Evolutionary conservation across 805 yeast species (phyloP), one percentile per base, ranked within the genome.

Genomic region (Kuraishia borneana): DNA sequence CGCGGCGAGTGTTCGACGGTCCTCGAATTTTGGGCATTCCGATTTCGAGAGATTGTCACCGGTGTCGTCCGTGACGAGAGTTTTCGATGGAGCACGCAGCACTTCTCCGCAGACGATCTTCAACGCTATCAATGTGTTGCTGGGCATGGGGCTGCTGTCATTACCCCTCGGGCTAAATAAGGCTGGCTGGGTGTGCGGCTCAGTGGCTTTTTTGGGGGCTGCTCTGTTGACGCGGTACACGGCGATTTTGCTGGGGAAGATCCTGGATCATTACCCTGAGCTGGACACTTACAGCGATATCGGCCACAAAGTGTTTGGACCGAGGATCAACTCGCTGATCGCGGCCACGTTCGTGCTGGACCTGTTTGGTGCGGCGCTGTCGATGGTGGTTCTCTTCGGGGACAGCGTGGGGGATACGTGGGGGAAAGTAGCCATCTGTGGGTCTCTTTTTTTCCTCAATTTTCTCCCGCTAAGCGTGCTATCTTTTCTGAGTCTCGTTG

Each of bases 21-120:
- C 28, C 28, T 25, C 28, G 12, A 25, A 6, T 6, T 25, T 10
- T 12, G 13, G 28, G 16, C 13, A 25, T 25, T 12, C 13, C 16
- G 28, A 25, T 6, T 25, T 25, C 16, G 28, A 25, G 28, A 12
- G 6, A 16, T 13, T 25, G 12, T 25, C 28, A 6, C 28, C 28
- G 16, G 28, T 13, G 28, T 10, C 13, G 12, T 25, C 28, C 16
- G 16, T 25, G 7, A 10, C 28, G 16, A 25, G 28, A 12, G 28
- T 25, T 7, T 10, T 10, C 7, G 3, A 47, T 41, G 8, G 38
- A 42, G 2, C 45, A 31, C 64, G 55, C 42, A 71, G 79, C 6
- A 83, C 92, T 0, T 75, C 74, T 0, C 73, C 82, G 1, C 94
- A 82, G 50, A 82, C 94, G 0, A 59, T 79, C 4, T 80, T 82